Percentiles rank a stretch among this genome's conserved stretches.
These are phyloP conservation scores for Chionographis japonica DNA, from an alignment of 106 monocot species.

Conservation along the genomic window DNA sequence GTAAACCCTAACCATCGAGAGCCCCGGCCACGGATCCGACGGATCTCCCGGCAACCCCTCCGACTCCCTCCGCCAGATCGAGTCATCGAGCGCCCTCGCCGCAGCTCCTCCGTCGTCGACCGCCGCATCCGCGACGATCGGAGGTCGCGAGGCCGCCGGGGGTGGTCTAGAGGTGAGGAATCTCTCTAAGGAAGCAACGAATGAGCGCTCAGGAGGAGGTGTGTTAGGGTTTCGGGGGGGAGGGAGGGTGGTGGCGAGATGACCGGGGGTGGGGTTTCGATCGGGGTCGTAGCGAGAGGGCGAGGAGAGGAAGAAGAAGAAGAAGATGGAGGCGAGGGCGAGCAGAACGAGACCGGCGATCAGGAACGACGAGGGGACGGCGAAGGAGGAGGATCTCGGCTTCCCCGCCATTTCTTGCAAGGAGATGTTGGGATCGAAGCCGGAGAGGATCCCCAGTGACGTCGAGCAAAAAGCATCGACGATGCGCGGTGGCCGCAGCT, in stretches of 20 bases:
- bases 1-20: conserved; percentile 20
- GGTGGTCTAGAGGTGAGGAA: conserved; percentile 20
- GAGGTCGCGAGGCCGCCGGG: neutral
- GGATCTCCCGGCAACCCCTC: conserved; percentile 6
- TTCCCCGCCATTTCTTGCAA: neutral
- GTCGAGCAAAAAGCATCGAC: too few relatives aligned
- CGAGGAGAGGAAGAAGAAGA: neutral
- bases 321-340: neutral
- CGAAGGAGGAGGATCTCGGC: neutral
- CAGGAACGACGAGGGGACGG: neutral
- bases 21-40: conserved; percentile 3
- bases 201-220: conserved; percentile 17
- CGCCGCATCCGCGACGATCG: neutral
- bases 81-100: conserved; percentile 12
- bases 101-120: neutral
- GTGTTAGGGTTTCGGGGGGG: neutral
- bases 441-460: too few relatives aligned
- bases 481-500: too few relatives aligned
- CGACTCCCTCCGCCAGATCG: conserved; percentile 22
- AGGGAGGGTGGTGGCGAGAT: neutral
- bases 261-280: neutral
- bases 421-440: too few relatives aligned
- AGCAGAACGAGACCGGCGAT: neutral
- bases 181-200: conserved; percentile 31
- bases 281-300: neutral